Conservation (phyloP, 495 filamentous ascomycete genomes). For the Talaromyces trachyspermus region DNA sequence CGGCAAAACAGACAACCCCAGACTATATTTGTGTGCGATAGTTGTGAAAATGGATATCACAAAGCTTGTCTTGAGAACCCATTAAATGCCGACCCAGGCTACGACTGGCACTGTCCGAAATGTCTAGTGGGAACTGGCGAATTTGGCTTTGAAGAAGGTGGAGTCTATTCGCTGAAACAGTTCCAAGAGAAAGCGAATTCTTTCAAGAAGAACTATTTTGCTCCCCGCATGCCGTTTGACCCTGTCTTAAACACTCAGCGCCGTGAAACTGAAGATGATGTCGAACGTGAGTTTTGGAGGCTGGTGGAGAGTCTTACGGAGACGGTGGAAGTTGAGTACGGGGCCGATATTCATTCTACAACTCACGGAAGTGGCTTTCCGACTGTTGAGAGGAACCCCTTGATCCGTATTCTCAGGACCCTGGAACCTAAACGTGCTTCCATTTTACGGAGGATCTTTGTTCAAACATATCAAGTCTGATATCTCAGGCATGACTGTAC, state of each 20-base stretch:
- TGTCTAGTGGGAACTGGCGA: constrained; percentile 95
- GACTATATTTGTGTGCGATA: constrained; percentile 78
- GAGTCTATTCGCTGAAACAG: constrained; percentile 88
- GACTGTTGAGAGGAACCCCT: constrained; percentile 87
- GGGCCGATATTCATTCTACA: constrained; percentile 96
- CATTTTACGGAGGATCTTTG: constrained; percentile 82
- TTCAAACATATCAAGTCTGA: constrained; percentile 97
- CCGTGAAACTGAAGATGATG: constrained; percentile 87
- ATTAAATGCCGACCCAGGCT: constrained; percentile 67
- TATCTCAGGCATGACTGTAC: constrained; percentile 99
- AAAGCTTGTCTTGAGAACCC: constrained; percentile 82
- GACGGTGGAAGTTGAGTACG: constrained; percentile 96
- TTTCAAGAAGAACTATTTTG: constrained; percentile 92
- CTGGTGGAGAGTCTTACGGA: constrained; percentile 88
- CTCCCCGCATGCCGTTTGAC: constrained; percentile 83
- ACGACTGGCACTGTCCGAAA: constrained; percentile 93
- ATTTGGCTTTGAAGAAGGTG: constrained; percentile 96
- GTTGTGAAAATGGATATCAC: constrained; percentile 87
- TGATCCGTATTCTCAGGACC: constrained; percentile 80
- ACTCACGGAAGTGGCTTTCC: constrained; percentile 98
- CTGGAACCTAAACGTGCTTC: constrained; percentile 95
- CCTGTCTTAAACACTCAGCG: constrained; percentile 70
- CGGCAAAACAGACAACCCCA: constrained; percentile 68
- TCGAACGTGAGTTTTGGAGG: constrained; percentile 96
- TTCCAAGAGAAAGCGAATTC: constrained; percentile 94